phyloP scores from a whole-genome alignment of 495 filamentous ascomycete species.

The Evansstolkia leycettana region DNA sequence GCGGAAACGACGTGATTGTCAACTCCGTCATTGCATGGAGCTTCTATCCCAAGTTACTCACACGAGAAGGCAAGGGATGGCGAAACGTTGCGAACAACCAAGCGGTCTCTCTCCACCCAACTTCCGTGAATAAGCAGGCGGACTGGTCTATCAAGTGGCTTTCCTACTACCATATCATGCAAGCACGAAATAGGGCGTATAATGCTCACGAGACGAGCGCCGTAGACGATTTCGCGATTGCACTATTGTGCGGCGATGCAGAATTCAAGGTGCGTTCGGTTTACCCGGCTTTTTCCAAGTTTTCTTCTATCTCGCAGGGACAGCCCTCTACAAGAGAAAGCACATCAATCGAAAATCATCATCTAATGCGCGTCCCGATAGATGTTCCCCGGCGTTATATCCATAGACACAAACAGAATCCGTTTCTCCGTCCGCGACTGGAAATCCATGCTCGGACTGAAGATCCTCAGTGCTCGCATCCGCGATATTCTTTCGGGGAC shows the following conservation, averaged over 20 bases:
- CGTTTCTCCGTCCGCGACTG: conserved; percentile 80
- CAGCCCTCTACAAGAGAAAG: not conserved
- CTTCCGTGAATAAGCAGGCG: conserved; percentile 68
- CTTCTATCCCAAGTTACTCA: conserved; percentile 89
- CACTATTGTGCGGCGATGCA: conserved; percentile 74
- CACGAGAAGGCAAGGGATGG: conserved; percentile 79
- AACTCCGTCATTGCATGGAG: conserved; percentile 77
- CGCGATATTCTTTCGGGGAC: conserved; percentile 57
- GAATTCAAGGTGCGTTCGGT: conserved; percentile 50
- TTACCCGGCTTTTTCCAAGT: not conserved
- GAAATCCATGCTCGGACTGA: conserved; percentile 80
- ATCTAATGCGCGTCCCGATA: too few relatives aligned
- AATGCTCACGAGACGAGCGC: conserved; percentile 85
- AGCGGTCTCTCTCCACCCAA: conserved; percentile 67
- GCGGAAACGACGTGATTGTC: conserved; percentile 62
- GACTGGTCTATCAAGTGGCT: conserved; percentile 57
- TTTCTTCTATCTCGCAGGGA: not conserved
- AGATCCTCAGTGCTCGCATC: conserved; percentile 55
- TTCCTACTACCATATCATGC: conserved; percentile 94
- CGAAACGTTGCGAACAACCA: conserved; percentile 87
- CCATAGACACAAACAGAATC: conserved; percentile 76
- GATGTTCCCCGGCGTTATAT: conserved; percentile 75
- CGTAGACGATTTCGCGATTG: conserved; percentile 68
- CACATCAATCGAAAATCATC: too few relatives aligned
- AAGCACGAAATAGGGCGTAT: conserved; percentile 63